Conservation (phyloP, 1,284 basidiomycete species). For the Cutaneotrichosporon sp. region DNA sequence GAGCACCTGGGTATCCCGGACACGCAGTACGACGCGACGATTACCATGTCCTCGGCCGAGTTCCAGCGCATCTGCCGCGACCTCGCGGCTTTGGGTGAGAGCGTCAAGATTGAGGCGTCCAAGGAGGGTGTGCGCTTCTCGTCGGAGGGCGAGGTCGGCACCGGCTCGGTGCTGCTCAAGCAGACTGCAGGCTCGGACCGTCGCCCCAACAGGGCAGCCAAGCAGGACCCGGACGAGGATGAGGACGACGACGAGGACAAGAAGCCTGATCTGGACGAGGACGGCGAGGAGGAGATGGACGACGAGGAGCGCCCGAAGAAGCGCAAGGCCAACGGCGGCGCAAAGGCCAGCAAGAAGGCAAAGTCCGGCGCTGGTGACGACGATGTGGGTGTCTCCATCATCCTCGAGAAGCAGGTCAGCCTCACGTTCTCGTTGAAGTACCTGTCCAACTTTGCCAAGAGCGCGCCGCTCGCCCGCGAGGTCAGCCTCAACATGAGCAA, state of each 20-base stretch:
- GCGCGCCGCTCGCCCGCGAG: slow-evolving; percentile 68
- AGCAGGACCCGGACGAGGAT: slow-evolving; percentile 59
- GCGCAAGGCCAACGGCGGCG: slow-evolving; percentile 48
- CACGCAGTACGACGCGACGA: slow-evolving; percentile 93
- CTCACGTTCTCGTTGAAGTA: slow-evolving; percentile 98
- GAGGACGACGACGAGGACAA: slow-evolving; percentile 55
- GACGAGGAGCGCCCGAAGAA: slow-evolving; percentile 50
- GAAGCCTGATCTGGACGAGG: slow-evolving; percentile 55
- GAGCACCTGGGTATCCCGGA: slow-evolving; percentile 97
- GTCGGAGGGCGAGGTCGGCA: slow-evolving; percentile 91
- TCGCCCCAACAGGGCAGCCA: slow-evolving; percentile 42
- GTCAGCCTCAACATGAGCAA: slow-evolving; percentile 85
- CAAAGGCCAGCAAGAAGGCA: slow-evolving; percentile 61
- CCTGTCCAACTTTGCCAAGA: slow-evolving; percentile 95
- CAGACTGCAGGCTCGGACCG: slow-evolving; percentile 58
- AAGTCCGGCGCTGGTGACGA: slow-evolving; percentile 57
- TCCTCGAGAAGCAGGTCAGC: slow-evolving; percentile 86
- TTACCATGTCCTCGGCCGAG: slow-evolving; percentile 82
- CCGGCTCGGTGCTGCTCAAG: slow-evolving; percentile 82
- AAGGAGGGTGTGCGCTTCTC: slow-evolving; percentile 97
- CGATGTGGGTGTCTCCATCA: slow-evolving; percentile 67
- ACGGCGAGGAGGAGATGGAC: slow-evolving; percentile 55
- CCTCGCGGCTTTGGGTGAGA: slow-evolving; percentile 87
- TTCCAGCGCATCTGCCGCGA: slow-evolving; percentile 93
- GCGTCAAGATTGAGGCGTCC: slow-evolving; percentile 90